These are phyloP conservation scores for Amanita jacksonii DNA, from an alignment of 768 basidiomycete species.

Conservation along the genomic window DNA sequence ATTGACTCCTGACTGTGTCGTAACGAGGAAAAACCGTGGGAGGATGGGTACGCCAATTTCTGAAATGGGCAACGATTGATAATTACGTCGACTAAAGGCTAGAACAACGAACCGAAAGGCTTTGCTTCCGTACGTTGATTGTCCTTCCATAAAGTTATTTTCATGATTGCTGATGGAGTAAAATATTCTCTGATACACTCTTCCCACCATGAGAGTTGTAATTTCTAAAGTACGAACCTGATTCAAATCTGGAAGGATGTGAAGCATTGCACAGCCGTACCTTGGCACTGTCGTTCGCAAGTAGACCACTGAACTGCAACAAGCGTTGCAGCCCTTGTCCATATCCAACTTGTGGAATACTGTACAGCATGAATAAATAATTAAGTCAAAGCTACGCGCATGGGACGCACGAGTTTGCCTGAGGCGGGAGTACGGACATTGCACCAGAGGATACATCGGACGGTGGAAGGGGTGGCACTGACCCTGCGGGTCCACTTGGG, in stretches of 20 bases:
- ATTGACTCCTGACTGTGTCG: conserved; percentile 75
- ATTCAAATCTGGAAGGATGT: not conserved
- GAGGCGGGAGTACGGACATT: conserved; percentile 7
- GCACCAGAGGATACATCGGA: conserved; percentile 12
- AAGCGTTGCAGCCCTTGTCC: conserved; percentile 61
- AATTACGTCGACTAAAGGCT: not conserved
- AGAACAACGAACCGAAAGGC: conserved; percentile 56
- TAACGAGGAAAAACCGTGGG: conserved; percentile 79
- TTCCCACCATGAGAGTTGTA: conserved; percentile 59
- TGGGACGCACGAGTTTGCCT: conserved; percentile 8
- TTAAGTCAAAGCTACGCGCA: not conserved
- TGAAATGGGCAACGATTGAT: conserved; percentile 17
- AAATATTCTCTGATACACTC: conserved; percentile 61
- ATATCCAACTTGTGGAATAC: conserved; percentile 28
- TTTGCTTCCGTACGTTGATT: conserved; percentile 72
- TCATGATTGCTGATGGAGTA: conserved; percentile 60
- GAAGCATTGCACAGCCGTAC: conserved; percentile 25
- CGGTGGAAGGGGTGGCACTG: conserved; percentile 19
- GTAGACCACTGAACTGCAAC: conserved; percentile 59
- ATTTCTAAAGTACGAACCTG: conserved; percentile 32
- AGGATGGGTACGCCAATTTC: conserved; percentile 76
- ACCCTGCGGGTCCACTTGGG: not conserved
- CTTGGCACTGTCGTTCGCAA: conserved; percentile 43
- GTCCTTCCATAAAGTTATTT: conserved; percentile 83
- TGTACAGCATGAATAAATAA: conserved; percentile 1